These are phyloP conservation scores for Alternaria gaisen DNA, from an alignment of 2,329 filamentous ascomycete species.

Conservation along the genomic window DNA sequence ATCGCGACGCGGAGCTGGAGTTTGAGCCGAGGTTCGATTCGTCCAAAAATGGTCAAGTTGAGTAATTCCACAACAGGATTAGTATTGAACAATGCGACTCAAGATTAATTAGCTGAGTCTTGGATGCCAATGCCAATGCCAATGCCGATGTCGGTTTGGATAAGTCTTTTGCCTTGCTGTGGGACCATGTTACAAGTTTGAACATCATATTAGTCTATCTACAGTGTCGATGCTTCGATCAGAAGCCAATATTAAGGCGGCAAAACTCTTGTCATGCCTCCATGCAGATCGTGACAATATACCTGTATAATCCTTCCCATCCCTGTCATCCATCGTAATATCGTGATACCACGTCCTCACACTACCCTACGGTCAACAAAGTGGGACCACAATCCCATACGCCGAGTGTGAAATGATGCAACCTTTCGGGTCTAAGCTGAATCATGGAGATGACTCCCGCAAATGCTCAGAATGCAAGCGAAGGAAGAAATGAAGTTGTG, in stretches of 20 bases:
- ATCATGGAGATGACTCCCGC: conserved; percentile 44
- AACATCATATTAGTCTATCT: conserved; percentile 27
- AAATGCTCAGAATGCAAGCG: conserved; percentile 48
- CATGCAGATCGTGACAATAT: conserved; percentile 20
- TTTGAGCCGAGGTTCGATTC: conserved; percentile 47
- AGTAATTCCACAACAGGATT: conserved; percentile 17
- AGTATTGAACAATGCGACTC: not conserved
- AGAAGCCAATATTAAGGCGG: conserved; percentile 22
- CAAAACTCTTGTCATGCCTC: conserved; percentile 12
- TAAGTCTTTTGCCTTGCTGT: not conserved
- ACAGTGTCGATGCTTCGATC: conserved; percentile 15
- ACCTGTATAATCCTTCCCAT: conserved; percentile 19
- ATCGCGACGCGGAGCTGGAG: conserved; percentile 34
- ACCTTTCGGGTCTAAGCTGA: conserved; percentile 39
- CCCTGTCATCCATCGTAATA: conserved; percentile 25
- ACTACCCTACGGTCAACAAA: conserved; percentile 7
- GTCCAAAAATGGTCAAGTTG: conserved; percentile 20
- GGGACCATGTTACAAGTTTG: not conserved
- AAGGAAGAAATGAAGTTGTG: conserved; percentile 36
- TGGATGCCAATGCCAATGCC: not conserved
- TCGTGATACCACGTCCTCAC: conserved; percentile 16
- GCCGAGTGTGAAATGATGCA: conserved; percentile 31
- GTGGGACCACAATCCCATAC: conserved; percentile 22
- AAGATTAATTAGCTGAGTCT: not conserved
- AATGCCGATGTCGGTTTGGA: conserved; percentile 8